Conservation (phyloP, 768 basidiomycete species). For the Pulveroboletus sp. region DNA sequence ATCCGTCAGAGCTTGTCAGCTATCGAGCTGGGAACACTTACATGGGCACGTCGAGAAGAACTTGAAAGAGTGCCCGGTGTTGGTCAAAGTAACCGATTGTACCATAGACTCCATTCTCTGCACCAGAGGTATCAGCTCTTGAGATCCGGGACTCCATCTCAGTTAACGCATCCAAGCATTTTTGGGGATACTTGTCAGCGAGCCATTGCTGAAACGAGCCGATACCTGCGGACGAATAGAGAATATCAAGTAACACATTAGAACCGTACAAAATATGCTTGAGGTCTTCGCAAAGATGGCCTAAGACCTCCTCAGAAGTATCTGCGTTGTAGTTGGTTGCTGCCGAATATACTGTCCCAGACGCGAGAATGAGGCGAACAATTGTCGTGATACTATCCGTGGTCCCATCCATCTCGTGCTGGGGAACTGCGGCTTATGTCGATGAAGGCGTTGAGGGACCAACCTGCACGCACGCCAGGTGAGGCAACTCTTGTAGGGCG, state of each 20-base stretch:
- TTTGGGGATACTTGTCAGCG: neutral
- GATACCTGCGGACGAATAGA: neutral
- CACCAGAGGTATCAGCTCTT: neutral
- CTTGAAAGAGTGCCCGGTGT: neutral
- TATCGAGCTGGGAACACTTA: neutral
- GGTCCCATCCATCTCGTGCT: neutral
- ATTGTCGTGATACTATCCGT: neutral
- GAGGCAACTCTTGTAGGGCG: too few relatives aligned
- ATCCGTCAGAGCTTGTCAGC: neutral
- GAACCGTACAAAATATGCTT: neutral
- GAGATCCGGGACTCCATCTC: neutral
- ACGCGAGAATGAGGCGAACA: neutral
- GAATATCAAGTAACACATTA: neutral
- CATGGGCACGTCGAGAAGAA: neutral
- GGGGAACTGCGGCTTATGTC: neutral
- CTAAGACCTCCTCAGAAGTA: neutral
- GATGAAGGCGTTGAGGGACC: neutral
- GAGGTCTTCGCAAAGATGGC: neutral
- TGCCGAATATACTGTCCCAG: neutral
- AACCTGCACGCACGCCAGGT: too few relatives aligned
- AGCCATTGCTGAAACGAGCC: neutral
- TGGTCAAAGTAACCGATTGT: neutral
- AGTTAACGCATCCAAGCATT: neutral
- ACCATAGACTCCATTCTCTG: neutral
- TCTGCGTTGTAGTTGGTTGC: neutral